Evolutionary conservation across 2,329 filamentous ascomycete species (phyloP).

Genomic region (Rhynchosporium secalis): DNA sequence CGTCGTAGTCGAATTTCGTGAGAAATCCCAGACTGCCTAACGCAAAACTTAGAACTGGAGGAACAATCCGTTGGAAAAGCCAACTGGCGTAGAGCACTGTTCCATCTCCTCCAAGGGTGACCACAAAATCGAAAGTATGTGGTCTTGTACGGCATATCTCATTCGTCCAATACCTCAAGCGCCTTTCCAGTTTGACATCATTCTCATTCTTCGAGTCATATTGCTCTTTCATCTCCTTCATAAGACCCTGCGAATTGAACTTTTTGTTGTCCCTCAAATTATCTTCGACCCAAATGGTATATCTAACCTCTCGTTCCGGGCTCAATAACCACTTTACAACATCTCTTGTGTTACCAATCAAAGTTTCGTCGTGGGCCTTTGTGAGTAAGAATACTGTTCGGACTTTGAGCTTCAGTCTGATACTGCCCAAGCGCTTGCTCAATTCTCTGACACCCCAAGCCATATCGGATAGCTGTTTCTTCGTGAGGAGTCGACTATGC

Average conservation of each 20-base stretch:
- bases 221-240: constrained; percentile 57
- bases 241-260: constrained; percentile 71
- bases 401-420: constrained; percentile 79
- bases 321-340: constrained; percentile 79
- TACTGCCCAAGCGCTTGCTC: constrained; percentile 79
- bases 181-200: constrained; percentile 26
- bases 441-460: constrained; percentile 92
- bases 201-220: constrained; percentile 43
- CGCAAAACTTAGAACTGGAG: constrained; percentile 88
- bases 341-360: constrained; percentile 76
- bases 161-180: constrained; percentile 82
- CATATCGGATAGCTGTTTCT: constrained; percentile 95
- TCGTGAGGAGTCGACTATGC: constrained; percentile 79
- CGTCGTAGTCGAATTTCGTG: constrained; percentile 91
- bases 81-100: constrained; percentile 95
- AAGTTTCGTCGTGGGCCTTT: constrained; percentile 82
- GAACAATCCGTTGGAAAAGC: constrained; percentile 94
- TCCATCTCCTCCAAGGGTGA: constrained; percentile 92
- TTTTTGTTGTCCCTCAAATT: constrained; percentile 68
- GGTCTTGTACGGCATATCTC: constrained; percentile 75
- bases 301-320: constrained; percentile 63
- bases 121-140: constrained; percentile 89
- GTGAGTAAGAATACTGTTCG: constrained; percentile 84
- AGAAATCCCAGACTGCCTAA: constrained; percentile 91
- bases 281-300: constrained; percentile 82